phyloP scores from a whole-genome alignment of 345 rosid species.

The Brassica napus region DNA sequence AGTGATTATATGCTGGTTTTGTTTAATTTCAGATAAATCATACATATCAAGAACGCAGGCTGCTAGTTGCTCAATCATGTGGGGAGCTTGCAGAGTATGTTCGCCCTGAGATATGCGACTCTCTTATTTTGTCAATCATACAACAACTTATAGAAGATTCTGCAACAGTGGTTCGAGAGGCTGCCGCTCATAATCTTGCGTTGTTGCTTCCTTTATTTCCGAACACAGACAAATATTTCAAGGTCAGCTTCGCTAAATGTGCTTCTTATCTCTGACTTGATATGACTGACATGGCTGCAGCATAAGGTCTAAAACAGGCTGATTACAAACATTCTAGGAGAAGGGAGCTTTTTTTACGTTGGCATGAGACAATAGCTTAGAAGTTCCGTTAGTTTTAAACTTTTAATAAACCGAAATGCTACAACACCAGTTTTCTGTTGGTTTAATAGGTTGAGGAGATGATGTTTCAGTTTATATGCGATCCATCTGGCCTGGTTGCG shows the following conservation, averaged over 20 bases:
- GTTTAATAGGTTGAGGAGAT: constrained; percentile 82
- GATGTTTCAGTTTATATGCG: constrained; percentile 89
- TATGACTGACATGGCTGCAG: constrained; percentile 71
- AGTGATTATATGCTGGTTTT: too few relatives aligned
- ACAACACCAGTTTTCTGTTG: constrained; percentile 37
- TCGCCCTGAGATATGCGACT: constrained; percentile 92
- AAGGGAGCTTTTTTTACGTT: constrained; percentile 46
- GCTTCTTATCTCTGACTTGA: constrained; percentile 59
- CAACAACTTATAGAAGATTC: constrained; percentile 94
- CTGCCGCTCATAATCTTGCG: constrained; percentile 92
- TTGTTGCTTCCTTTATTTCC: constrained; percentile 94
- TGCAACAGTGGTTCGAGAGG: constrained; percentile 92
- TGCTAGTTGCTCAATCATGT: constrained; percentile 97
- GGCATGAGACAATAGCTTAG: constrained; percentile 45
- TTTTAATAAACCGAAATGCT: constrained; percentile 37
- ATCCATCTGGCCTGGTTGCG: constrained; percentile 93
- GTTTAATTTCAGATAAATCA: constrained; percentile 92
- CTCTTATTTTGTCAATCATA: constrained; percentile 89
- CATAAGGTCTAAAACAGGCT: constrained; percentile 76
- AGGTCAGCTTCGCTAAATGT: constrained; percentile 92
- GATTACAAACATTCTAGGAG: constrained; percentile 58
- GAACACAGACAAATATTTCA: constrained; percentile 92
- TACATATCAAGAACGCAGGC: constrained; percentile 94
- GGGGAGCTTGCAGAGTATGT: constrained; percentile 96
- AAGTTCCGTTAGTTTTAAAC: too few relatives aligned